Conservation (phyloP, 257 asterid species). For the Solanum rostratum region DNA sequence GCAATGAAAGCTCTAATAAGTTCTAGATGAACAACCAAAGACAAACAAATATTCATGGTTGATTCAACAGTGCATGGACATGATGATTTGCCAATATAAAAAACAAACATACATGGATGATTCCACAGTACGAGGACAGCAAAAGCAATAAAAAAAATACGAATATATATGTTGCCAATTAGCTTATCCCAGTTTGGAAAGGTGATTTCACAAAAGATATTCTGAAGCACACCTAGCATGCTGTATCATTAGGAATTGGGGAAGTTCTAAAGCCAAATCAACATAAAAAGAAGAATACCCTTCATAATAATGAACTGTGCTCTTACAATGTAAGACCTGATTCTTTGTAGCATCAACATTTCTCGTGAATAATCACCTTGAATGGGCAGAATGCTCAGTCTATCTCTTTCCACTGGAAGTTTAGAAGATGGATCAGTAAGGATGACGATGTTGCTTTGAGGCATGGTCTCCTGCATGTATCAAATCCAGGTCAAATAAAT, state of each 20-base stretch:
- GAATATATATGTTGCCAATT: neutral
- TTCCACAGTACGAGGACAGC: neutral
- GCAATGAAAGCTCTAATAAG: neutral
- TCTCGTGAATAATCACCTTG: constrained; percentile 99
- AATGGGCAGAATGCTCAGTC: constrained; percentile 60
- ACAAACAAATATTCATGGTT: neutral
- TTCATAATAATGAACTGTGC: constrained; percentile 28
- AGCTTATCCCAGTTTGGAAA: neutral
- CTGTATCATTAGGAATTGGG: neutral
- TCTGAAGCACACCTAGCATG: neutral
- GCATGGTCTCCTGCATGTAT: constrained; percentile 61
- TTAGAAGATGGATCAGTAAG: constrained; percentile 74
- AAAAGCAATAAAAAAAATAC: neutral
- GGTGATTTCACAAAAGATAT: neutral
- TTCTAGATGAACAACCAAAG: neutral
- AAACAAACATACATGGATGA: neutral
- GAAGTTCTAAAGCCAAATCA: neutral
- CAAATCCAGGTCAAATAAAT: neutral
- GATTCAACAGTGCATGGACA: neutral
- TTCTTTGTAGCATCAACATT: constrained; percentile 99
- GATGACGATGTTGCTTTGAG: constrained; percentile 55
- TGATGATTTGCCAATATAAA: neutral
- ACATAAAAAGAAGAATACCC: constrained; percentile 14
- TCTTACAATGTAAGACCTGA: constrained; percentile 99
- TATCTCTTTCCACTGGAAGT: constrained; percentile 49